phyloP scores from a whole-genome alignment of 2,329 filamentous ascomycete species.

The Apiospora koreana region DNA sequence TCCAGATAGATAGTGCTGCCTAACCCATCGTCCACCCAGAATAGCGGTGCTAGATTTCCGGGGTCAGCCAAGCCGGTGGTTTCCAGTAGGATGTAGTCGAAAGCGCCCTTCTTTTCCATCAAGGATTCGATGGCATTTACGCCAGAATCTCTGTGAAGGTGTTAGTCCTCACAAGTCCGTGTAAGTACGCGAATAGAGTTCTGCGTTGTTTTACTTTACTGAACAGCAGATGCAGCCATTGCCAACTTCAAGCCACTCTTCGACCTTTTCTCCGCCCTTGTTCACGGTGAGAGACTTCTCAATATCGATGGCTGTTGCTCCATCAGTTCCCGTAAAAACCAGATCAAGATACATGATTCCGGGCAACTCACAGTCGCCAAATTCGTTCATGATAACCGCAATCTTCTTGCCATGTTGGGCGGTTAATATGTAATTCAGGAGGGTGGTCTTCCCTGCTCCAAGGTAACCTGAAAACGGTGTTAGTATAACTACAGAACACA shows the following conservation, averaged over 20 bases:
- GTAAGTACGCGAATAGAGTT: not conserved
- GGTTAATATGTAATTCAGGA: slow-evolving; percentile 94
- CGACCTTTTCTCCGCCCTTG: slow-evolving; percentile 77
- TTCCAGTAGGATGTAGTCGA: slow-evolving; percentile 97
- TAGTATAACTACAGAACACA: not conserved
- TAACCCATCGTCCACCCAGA: slow-evolving; percentile 96
- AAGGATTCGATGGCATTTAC: slow-evolving; percentile 94
- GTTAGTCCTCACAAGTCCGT: slow-evolving; percentile 23
- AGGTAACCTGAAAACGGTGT: slow-evolving; percentile 70
- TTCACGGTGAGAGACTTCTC: slow-evolving; percentile 94
- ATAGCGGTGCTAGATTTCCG: slow-evolving; percentile 90
- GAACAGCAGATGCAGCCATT: slow-evolving; percentile 99
- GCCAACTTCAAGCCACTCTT: slow-evolving; percentile 93
- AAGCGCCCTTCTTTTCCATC: slow-evolving; percentile 90
- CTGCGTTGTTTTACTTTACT: slow-evolving; percentile 66
- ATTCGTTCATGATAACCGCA: slow-evolving; percentile 95
- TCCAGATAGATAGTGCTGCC: slow-evolving; percentile 96
- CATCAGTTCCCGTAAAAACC: not conserved
- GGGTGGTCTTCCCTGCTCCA: slow-evolving; percentile 91
- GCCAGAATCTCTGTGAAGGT: slow-evolving; percentile 71
- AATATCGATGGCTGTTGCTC: slow-evolving; percentile 74
- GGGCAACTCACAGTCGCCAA: slow-evolving; percentile 69
- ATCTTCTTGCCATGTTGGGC: slow-evolving; percentile 97
- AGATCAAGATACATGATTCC: not conserved
- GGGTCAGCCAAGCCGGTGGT: slow-evolving; percentile 95